These are phyloP conservation scores for Zymoseptoria tritici DNA, from an alignment of 2,329 filamentous ascomycete species.

Conservation along the genomic window DNA sequence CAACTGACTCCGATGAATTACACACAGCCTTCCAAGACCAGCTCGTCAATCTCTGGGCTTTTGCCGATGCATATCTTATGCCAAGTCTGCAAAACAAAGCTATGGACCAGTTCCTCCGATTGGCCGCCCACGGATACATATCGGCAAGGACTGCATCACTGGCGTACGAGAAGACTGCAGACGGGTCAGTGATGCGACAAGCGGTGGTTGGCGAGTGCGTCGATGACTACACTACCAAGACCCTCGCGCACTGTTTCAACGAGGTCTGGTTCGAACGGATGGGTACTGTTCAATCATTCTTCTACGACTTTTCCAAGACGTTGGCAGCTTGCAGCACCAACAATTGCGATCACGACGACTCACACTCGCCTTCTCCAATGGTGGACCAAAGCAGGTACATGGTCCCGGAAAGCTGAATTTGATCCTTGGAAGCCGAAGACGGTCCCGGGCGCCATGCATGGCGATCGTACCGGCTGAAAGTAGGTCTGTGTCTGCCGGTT, in stretches of 20 bases:
- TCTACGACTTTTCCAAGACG: background rate
- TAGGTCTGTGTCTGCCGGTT: too few species aligned
- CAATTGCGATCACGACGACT: too few species aligned
- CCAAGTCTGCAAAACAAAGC: conserved; percentile 1
- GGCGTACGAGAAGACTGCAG: background rate
- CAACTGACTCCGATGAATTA: too few species aligned
- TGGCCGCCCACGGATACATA: too few species aligned
- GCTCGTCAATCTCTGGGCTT: conserved; percentile 1
- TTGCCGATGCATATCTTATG: background rate
- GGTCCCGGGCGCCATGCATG: too few species aligned
- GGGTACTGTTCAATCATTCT: background rate
- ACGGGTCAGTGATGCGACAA: background rate
- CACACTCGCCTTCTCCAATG: background rate
- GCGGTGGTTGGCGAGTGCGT: background rate
- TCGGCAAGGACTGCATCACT: background rate
- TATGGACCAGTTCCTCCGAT: background rate
- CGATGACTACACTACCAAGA: background rate
- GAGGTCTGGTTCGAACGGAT: background rate
- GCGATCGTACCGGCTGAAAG: too few species aligned
- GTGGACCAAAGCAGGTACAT: background rate
- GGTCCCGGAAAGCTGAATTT: background rate
- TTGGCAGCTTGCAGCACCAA: background rate
- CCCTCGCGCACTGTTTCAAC: background rate
- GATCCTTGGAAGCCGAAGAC: background rate
- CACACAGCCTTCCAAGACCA: background rate